Percentiles rank a stretch among this genome's conserved stretches.
Conservation (phyloP, 164 flowering plant species). For the Dillenia suffruticosa region DNA sequence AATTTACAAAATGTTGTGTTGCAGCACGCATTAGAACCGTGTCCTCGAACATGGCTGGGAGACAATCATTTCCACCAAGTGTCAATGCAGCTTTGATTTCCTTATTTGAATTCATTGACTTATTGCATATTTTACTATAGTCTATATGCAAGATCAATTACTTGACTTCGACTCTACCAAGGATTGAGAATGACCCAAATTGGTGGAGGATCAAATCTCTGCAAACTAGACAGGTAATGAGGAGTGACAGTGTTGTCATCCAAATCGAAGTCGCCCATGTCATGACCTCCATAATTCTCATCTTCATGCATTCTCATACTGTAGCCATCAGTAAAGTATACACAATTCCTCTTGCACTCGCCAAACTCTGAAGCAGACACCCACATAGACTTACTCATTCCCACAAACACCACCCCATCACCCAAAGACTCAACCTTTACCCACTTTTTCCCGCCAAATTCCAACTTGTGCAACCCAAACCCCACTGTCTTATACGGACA, state of each 20-base stretch:
- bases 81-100: no score
- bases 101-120: no score
- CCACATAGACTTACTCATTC: conserved; percentile 3
- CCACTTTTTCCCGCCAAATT: not conserved
- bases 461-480: conserved; percentile 1
- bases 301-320: conserved; percentile 10
- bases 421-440: conserved; percentile 5
- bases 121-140: no score
- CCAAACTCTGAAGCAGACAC: not conserved
- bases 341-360: conserved; percentile 6
- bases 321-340: conserved; percentile 1
- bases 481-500: conserved; percentile 4
- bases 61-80: no score
- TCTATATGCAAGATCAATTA: no score
- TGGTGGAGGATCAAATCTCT: no score
- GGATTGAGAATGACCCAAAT: no score
- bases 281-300: conserved; percentile 17
- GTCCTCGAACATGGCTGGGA: no score
- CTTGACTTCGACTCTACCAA: no score
- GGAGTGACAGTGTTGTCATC: not conserved
- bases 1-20: no score
- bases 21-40: no score
- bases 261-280: conserved; percentile 13
- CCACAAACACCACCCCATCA: conserved; percentile 12
- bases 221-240: no score